phyloP scores from a whole-genome alignment of 371 early-diverging fungal species.

The Mucor indicus region DNA sequence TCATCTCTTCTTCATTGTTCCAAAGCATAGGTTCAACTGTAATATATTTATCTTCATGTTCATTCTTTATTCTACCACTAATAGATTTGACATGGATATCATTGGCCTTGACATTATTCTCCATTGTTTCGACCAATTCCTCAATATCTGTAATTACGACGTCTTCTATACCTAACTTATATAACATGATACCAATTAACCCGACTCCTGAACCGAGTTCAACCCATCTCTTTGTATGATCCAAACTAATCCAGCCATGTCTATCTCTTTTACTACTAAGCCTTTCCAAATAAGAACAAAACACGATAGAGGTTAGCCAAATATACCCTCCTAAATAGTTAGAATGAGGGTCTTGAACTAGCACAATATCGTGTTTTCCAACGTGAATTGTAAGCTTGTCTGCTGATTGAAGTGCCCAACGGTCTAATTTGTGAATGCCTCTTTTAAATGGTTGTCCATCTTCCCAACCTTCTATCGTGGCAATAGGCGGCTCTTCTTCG shows the following conservation, averaged over 20 bases:
- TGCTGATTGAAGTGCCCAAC: constrained; percentile 54
- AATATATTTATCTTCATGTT: constrained; percentile 15
- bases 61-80: constrained; percentile 37
- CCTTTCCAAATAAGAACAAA: constrained; percentile 42
- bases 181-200: constrained; percentile 47
- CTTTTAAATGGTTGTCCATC: constrained; percentile 43
- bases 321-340: constrained; percentile 46
- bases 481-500: constrained; percentile 31
- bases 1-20: constrained; percentile 38
- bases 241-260: constrained; percentile 36
- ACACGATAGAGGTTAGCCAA: constrained; percentile 47
- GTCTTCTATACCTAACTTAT: constrained; percentile 40
- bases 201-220: constrained; percentile 55
- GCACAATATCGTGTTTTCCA: constrained; percentile 28
- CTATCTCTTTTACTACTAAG: constrained; percentile 22
- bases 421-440: constrained; percentile 40
- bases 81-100: constrained; percentile 26
- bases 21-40: constrained; percentile 44
- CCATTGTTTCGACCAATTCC: constrained; percentile 40
- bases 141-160: constrained; percentile 48
- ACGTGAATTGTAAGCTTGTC: constrained; percentile 43
- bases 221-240: constrained; percentile 41
- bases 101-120: constrained; percentile 47
- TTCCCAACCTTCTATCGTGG: constrained; percentile 53
- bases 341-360: constrained; percentile 51